Conservation (phyloP, 1,284 basidiomycete species). For the Moesziomyces sp. region DNA sequence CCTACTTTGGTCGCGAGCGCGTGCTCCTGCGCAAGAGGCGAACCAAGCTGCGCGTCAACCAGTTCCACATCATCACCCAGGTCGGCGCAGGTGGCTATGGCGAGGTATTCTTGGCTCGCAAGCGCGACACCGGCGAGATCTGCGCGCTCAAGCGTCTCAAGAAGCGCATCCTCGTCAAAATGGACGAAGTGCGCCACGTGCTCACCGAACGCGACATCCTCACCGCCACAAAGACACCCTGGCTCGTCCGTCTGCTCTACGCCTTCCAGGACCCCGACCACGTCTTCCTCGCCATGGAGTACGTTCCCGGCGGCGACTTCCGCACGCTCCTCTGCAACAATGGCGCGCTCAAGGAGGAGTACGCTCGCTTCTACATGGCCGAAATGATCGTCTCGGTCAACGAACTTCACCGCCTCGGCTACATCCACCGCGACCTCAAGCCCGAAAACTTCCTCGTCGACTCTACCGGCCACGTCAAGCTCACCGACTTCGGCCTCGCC, state of each 20-base stretch:
- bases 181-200: conserved; percentile 68
- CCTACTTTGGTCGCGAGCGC: conserved; percentile 61
- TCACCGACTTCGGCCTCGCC: conserved; percentile 97
- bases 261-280: conserved; percentile 66
- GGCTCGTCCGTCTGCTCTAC: conserved; percentile 65
- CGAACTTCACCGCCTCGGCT: conserved; percentile 63
- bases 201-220: conserved; percentile 67
- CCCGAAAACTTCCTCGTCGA: conserved; percentile 99
- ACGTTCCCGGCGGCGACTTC: conserved; percentile 67
- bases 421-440: conserved; percentile 89
- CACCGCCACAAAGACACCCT: conserved; percentile 65
- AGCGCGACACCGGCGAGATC: conserved; percentile 66
- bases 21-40: conserved; percentile 64
- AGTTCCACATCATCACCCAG: conserved; percentile 68
- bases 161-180: conserved; percentile 66
- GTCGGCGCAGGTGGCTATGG: conserved; percentile 67
- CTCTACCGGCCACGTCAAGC: conserved; percentile 92
- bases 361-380: conserved; percentile 66
- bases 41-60: conserved; percentile 63
- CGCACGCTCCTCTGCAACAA: conserved; percentile 67
- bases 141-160: conserved; percentile 66
- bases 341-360: conserved; percentile 70
- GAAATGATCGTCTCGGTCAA: conserved; percentile 68
- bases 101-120: conserved; percentile 66
- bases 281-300: conserved; percentile 72